Evolutionary conservation across 169 alveolate genomes (phyloP), one percentile per base, ranked within the genome.

Genomic region (Babesia ovis): DNA sequence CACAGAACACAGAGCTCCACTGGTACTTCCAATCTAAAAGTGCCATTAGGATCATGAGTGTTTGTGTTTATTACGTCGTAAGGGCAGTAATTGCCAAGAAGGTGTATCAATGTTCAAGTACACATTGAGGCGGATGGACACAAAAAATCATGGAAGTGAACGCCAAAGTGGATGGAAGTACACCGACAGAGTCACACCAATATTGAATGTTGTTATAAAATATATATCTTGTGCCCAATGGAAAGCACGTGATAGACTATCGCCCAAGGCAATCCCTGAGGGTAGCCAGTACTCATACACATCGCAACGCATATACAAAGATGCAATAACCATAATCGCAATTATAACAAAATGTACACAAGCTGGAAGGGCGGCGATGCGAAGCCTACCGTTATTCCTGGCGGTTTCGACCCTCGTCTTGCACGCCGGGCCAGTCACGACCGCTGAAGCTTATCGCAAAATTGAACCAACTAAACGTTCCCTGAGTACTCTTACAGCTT

Each of bases 341-440:
- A 12, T 16, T 4, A 37, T 41, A 0, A 4, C 74, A 43, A 9
- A 48, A 64, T 64, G 74, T 22, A 22, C 34, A 4, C 74, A 32
- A 20, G 45, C 25, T 35, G 20, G 37, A 22, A 16, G 41, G 42
- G 61, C 74, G 45, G 74, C 31, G 61, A 64, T 64, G 74, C 74
- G 53, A 34, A 64, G 53, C 25, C 74, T 50, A 3, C 12, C 20
- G 4, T 34, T 31, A 5, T 43, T 64, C 16, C 5, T 43, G 45
- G 54, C 51, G 74, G 74, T 25, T 50, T 48, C 51, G 35, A 45
- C 22, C 23, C 61, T 64, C 55, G 27, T 48, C 34, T 50, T 23
- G 16, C 62, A 46, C 29, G 32, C 22, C 25, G 16, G 48, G 62
- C 27, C 6, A 12, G 74, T 27, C 23, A 46, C 61, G 22, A 12